Conservation (phyloP, 345 rosid species). For the Citrus maxima region DNA sequence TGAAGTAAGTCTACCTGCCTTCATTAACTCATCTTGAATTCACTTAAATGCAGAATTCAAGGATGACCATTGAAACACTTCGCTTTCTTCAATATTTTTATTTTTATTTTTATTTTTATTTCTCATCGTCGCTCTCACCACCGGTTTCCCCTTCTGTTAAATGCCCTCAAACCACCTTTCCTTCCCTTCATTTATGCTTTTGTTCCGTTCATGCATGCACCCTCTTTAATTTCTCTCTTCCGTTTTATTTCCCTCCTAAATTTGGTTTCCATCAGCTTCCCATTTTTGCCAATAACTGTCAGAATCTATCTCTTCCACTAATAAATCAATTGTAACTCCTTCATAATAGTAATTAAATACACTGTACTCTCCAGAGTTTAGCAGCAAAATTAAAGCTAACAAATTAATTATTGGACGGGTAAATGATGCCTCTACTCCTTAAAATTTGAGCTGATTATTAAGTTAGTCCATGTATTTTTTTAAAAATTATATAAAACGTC, state of each 20-base stretch:
- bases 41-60: constrained; percentile 56
- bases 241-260: background rate
- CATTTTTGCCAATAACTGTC: background rate
- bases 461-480: no score
- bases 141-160: constrained; percentile 29
- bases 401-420: no score
- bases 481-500: no score
- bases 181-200: constrained; percentile 38
- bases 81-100: constrained; percentile 36
- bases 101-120: background rate
- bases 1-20: constrained; percentile 40
- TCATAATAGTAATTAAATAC: background rate
- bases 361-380: background rate
- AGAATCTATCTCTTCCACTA: background rate
- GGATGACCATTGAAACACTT: constrained; percentile 41
- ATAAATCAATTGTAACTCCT: background rate
- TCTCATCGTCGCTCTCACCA: constrained; percentile 29
- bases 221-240: background rate
- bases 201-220: background rate
- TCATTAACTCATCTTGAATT: constrained; percentile 50
- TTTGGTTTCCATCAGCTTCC: background rate
- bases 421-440: background rate
- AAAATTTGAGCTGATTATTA: no score
- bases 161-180: constrained; percentile 54
- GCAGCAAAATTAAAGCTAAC: no score